Evolutionary conservation across 2,329 filamentous ascomycete species (phyloP).

Genomic region (Neonectria ditissima): DNA sequence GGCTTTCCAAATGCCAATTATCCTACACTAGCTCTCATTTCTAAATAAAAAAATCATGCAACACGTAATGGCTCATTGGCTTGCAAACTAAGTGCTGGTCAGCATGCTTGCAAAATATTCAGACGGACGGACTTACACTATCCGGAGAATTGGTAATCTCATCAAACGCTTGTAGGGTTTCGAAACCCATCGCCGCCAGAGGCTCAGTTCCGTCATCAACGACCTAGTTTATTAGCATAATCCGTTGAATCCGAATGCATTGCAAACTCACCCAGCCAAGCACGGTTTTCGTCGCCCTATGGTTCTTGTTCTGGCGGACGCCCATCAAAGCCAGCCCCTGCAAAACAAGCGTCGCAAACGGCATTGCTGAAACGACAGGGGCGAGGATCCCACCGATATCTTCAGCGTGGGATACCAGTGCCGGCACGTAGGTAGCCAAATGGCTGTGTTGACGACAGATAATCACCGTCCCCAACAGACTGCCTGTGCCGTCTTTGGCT

Average conservation of each 20-base stretch:
- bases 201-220: slow-evolving; percentile 78
- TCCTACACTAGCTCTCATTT: not conserved
- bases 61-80: slow-evolving; percentile 8
- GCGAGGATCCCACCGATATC: slow-evolving; percentile 81
- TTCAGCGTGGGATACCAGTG: slow-evolving; percentile 70
- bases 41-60: not conserved
- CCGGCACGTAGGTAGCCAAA: slow-evolving; percentile 77
- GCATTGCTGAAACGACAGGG: slow-evolving; percentile 77
- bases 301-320: slow-evolving; percentile 83
- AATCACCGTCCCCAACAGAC: slow-evolving; percentile 82
- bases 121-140: slow-evolving; percentile 51
- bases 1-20: not conserved
- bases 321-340: slow-evolving; percentile 86
- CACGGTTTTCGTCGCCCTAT: slow-evolving; percentile 78
- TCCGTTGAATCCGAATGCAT: too few relatives aligned
- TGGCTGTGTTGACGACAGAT: slow-evolving; percentile 78
- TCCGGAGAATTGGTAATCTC: slow-evolving; percentile 77
- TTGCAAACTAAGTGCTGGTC: slow-evolving; percentile 14
- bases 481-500: slow-evolving; percentile 76
- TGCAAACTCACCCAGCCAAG: slow-evolving; percentile 78
- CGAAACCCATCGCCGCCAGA: slow-evolving; percentile 83
- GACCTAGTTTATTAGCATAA: slow-evolving; percentile 61
- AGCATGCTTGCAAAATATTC: not conserved
- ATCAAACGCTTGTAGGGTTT: slow-evolving; percentile 82
- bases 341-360: slow-evolving; percentile 75